Base-by-base conservation (phyloP, 768 basidiomycete species). In the Termitomyces sp. region DNA sequence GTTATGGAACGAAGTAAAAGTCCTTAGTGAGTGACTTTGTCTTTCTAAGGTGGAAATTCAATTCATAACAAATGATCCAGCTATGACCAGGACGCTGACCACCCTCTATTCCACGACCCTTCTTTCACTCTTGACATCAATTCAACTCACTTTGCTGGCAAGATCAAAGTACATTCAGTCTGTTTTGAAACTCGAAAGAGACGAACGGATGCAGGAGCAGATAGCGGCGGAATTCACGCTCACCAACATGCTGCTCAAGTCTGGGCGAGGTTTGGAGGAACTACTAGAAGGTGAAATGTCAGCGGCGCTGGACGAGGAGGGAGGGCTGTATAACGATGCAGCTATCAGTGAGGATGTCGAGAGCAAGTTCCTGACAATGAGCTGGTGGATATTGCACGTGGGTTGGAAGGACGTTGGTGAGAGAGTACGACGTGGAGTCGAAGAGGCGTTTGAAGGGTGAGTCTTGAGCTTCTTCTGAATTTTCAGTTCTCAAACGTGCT, bases 1-100 rank as follows among this genome's bases (percentile, higher is more conserved):
- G 66, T 76, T 98, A 7, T 98, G 96, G 96, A 86, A 87, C 58
- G 93, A 97, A 72, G 82, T 97, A 39, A 98, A 97, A 70, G 82
- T 94, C 39, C 84, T 95, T 34, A 87, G 92, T 88, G 67, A 49
- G 82, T 76, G 22, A n/a, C 41, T 54, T 30, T 49, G 18, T 33
- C 54, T 55, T 46, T 45, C 7, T 15, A 22, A 31, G 9, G 5
- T 30, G 42, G 22, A 24, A 13, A 62, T 24, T 30, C 39, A 57
- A 4, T 51, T 12, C 49, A 37, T 37, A 24, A n/a, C 24, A n/a
- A 13, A 46, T 50, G 16, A 54, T 57, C 24, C 59, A 97, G 94
- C 93, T 6, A 83, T 98, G 59, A 96, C 95, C 2, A 81, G 95
- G 55, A 87, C 91, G 16, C 73, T 98, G 30, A 95, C 95, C 7